Base-by-base conservation (phyloP, 225 moss, liverwort and hornwort species). In the Rhytidiadelphus loreus region DNA sequence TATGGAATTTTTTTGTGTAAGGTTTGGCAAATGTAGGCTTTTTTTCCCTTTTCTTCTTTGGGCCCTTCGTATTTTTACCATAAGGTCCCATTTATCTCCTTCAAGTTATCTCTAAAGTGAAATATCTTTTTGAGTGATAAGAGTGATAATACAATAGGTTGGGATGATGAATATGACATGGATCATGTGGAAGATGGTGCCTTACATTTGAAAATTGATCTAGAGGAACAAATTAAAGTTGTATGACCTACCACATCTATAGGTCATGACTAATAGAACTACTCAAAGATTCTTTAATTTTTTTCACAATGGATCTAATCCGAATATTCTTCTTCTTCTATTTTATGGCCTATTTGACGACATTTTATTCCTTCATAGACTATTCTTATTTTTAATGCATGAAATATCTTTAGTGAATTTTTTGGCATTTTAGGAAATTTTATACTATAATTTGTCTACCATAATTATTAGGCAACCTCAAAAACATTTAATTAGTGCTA, bases 51-150 rank as follows among this genome's bases (percentile, higher is more conserved):
- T 7, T 5, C 5, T 23, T 3, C 16, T 43, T 70, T 0, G 16
- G 0, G 7, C 1, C 15, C 5, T 43, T 16, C 3, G 5, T 15
- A 43, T 43, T 16, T 26, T 16, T 2, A 72, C 16, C 0, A 44
- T 3, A 72, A 44, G 44, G 71, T 43, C 9, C 2, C 9, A 16
- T 43, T 44, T 44, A 28, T 16, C 41, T 41, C 24, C 8, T 25
- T 70, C 4, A n/a, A n/a, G n/a, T n/a, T n/a, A n/a, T n/a, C n/a
- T n/a, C n/a, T n/a, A n/a, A 25, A 43, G 4, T 0, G 15, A 0
- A 71, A 5, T 16, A 43, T 71, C 24, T 71, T 41, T 71, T 43
- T 26, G 1, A 71, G 1, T 43, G 26, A 41, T 43, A 41, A 3
- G 9, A 71, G 0, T 26, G 9, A 43, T 43, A 43, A 15, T 43